Conservation (phyloP, 2,329 filamentous ascomycete species). For the Xylaria polymorpha region DNA sequence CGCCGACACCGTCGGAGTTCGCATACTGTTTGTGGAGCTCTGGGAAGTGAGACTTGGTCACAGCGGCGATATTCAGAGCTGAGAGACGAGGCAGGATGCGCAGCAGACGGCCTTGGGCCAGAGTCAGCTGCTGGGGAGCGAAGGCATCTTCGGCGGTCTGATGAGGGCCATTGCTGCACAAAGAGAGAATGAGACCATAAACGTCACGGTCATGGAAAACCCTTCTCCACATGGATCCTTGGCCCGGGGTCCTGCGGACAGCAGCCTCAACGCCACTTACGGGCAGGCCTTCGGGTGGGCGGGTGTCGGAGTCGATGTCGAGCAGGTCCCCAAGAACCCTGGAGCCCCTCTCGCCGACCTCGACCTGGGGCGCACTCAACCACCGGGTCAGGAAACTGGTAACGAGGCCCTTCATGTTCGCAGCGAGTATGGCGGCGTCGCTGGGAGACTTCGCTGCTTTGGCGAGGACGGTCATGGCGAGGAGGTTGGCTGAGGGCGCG, state of each 20-base stretch:
- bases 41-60: slow-evolving; percentile 54
- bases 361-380: slow-evolving; percentile 64
- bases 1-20: slow-evolving; percentile 47
- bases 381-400: slow-evolving; percentile 62
- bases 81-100: slow-evolving; percentile 64
- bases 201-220: slow-evolving; percentile 60
- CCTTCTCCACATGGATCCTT: slow-evolving; percentile 65
- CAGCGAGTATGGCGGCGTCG: slow-evolving; percentile 63
- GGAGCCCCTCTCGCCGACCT: slow-evolving; percentile 65
- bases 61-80: slow-evolving; percentile 57
- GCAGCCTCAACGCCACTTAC: slow-evolving; percentile 54
- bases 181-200: slow-evolving; percentile 59
- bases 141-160: slow-evolving; percentile 44
- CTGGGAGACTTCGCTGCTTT: slow-evolving; percentile 63
- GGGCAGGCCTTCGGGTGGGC: slow-evolving; percentile 45
- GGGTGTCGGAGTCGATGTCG: slow-evolving; percentile 64
- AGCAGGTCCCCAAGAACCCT: slow-evolving; percentile 65
- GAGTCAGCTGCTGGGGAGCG: slow-evolving; percentile 55
- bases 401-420: slow-evolving; percentile 59
- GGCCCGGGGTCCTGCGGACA: slow-evolving; percentile 57
- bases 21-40: slow-evolving; percentile 50
- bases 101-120: slow-evolving; percentile 65
- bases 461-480: slow-evolving; percentile 66
- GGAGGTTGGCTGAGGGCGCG: slow-evolving; percentile 66
- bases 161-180: slow-evolving; percentile 51